phyloP scores from a whole-genome alignment of 805 yeast species.

The Candida saitoana region DNA sequence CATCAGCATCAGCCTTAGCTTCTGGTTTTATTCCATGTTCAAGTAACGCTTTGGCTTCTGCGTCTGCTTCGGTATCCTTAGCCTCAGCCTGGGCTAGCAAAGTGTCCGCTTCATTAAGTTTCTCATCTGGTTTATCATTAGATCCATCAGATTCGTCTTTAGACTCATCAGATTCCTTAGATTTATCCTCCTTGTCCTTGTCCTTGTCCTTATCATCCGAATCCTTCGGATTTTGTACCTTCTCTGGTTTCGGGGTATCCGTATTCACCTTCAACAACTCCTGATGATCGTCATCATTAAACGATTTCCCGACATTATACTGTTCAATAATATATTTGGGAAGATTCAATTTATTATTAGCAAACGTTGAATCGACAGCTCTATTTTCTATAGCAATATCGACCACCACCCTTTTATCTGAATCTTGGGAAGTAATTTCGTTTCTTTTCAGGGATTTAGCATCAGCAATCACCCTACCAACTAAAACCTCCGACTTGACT shows the following conservation, averaged over 20 bases:
- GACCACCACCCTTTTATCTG: conserved; percentile 30
- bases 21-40: background rate
- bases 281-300: conserved; percentile 25
- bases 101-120: background rate
- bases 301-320: conserved; percentile 21
- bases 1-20: conserved; percentile 2
- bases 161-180: background rate
- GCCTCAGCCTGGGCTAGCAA: conserved; percentile 1
- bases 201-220: background rate
- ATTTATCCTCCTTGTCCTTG: background rate
- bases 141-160: background rate
- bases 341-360: conserved; percentile 31
- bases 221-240: background rate
- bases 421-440: background rate
- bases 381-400: conserved; percentile 38
- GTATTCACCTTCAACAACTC: conserved; percentile 6
- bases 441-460: background rate
- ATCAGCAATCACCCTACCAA: conserved; percentile 6
- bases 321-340: conserved; percentile 29
- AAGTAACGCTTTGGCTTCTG: background rate
- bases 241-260: background rate
- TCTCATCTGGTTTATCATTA: background rate
- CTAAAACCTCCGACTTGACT: conserved; percentile 18
- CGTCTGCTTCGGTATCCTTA: conserved; percentile 4
- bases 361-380: conserved; percentile 25